A percentile compares a stretch with the other conserved stretches of the same genome.
phyloP scores from a whole-genome alignment of 106 monocot genomes.

The Alisma plantagoaquatica region DNA sequence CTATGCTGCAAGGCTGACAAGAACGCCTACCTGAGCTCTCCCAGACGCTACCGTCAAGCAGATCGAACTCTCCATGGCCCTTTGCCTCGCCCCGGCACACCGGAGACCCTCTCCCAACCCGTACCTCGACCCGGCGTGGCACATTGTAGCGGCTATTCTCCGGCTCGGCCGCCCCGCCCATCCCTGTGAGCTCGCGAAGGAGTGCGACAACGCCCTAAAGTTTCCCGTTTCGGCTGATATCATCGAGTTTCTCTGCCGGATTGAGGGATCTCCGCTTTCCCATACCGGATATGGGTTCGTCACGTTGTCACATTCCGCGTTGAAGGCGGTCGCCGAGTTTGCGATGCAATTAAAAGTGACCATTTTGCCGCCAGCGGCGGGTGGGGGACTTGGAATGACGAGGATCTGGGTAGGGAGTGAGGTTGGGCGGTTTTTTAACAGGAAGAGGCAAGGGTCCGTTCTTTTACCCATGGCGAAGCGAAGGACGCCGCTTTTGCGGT shows the following conservation, averaged over 20 bases:
- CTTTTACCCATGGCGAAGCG: slow-evolving; percentile 18
- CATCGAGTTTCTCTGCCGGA: slow-evolving; percentile 44
- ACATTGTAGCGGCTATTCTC: slow-evolving; percentile 51
- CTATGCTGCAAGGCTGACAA: too few relatives aligned
- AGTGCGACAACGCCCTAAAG: slow-evolving; percentile 3
- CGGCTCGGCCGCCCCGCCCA: slow-evolving; percentile 38
- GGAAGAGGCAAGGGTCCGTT: slow-evolving; percentile 41
- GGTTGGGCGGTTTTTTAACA: slow-evolving; percentile 6
- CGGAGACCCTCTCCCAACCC: not conserved
- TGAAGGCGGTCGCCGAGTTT: slow-evolving; percentile 20
- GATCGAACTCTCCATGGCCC: too few relatives aligned
- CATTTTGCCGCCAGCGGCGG: slow-evolving; percentile 11
- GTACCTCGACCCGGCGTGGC: slow-evolving; percentile 51
- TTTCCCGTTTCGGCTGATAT: slow-evolving; percentile 16
- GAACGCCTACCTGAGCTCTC: not conserved
- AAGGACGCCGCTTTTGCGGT: slow-evolving; percentile 8
- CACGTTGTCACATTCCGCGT: slow-evolving; percentile 22
- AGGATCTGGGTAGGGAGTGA: slow-evolving; percentile 14
- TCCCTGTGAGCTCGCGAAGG: slow-evolving; percentile 27
- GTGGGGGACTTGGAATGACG: slow-evolving; percentile 2
- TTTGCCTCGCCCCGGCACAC: too few relatives aligned
- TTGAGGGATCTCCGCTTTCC: slow-evolving; percentile 44
- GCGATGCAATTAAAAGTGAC: slow-evolving; percentile 1
- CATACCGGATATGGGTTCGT: slow-evolving; percentile 25
- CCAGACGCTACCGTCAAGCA: not conserved